A percentile compares a stretch with the other conserved stretches of the same genome.
Evolutionary conservation across 495 filamentous ascomycete species (phyloP).

Genomic region (Haplographium delicatum): DNA sequence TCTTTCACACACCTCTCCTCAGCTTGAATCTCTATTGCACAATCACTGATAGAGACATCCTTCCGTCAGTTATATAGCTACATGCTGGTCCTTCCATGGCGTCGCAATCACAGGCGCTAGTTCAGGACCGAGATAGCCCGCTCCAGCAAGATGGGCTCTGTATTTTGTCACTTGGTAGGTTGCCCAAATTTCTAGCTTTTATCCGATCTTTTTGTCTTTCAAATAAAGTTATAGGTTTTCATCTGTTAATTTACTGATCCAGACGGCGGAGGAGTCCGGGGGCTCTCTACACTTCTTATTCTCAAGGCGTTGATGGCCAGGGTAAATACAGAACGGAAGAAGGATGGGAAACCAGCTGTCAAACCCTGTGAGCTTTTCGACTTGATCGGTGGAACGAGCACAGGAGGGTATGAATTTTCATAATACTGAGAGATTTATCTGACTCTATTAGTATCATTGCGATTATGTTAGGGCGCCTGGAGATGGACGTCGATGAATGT

Average conservation of each 20-base stretch:
- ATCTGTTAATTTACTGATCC: slow-evolving; percentile 1
- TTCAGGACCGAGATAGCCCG: too few species aligned
- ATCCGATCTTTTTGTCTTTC: slow-evolving; percentile 11
- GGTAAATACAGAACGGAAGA: slow-evolving; percentile 13
- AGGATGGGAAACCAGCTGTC: slow-evolving; percentile 15
- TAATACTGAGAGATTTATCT: slow-evolving; percentile 5
- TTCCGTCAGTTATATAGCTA: too few species aligned
- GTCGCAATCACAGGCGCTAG: too few species aligned
- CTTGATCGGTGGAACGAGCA: slow-evolving; percentile 36
- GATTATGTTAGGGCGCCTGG: slow-evolving; percentile 37
- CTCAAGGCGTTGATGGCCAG: slow-evolving; percentile 14
- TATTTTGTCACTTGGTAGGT: too few species aligned
- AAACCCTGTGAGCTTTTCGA: slow-evolving; percentile 48
- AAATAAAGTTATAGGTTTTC: neutral
- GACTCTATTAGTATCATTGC: slow-evolving; percentile 32
- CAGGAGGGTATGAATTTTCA: too few species aligned
- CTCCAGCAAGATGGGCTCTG: too few species aligned
- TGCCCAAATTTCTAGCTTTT: too few species aligned
- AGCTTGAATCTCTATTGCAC: too few species aligned
- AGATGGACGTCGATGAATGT: slow-evolving; percentile 36
- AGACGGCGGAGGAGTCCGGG: slow-evolving; percentile 14
- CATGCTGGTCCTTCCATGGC: too few species aligned
- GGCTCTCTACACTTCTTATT: slow-evolving; percentile 16
- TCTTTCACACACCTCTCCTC: too few species aligned
- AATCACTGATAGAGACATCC: too few species aligned